Base-by-base conservation (phyloP, 495 filamentous ascomycete species). In the Xanthoparmelia taractica region DNA sequence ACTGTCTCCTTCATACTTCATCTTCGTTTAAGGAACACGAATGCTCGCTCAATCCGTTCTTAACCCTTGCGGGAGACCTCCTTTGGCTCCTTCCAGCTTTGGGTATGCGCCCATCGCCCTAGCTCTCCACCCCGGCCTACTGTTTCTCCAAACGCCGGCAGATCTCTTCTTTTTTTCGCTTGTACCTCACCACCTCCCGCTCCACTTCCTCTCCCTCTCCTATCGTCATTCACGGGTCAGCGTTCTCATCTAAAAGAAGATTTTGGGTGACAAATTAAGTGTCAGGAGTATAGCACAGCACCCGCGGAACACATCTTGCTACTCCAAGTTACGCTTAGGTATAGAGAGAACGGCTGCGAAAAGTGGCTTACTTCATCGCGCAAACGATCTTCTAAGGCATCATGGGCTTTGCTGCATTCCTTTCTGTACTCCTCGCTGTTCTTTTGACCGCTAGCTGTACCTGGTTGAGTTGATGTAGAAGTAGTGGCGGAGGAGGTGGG, bases 161-260 rank as follows among this genome's bases (percentile, higher is more conserved):
- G 29, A 54, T 0, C 38, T 43, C n/a, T 27, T 20, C 11, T 6
- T 36, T 6, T 36, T 50, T 38, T 20, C 33, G 7, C 15, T 47
- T 48, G 15, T 25, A 29, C 17, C 10, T 58, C 40, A 63, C 61
- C 61, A 63, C 15, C 29, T 63, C 17, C 61, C 61, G 20, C 29
- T 63, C 61, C 61, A 63, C 33, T 63, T 63, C 23, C 25, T 63
- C 41, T 63, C 61, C 54, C 66, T 56, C 62, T 67, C 66, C 41
- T 48, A 25, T 45, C 18, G 8, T n/a, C 5, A n/a, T n/a, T 23
- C 8, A 4, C 5, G 8, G 2, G 18, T 45, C 8, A 45, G 41
- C 41, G 23, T 2, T 45, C 5, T n/a, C 18, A 45, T n/a, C 20
- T 6, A n/a, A n/a, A 7, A 3, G 45, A 8, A 11, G 10, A 25